Percentiles rank a stretch among this genome's conserved stretches.
phyloP scores from a whole-genome alignment of 148 eudicot genomes.

The Agrostemma githago region DNA sequence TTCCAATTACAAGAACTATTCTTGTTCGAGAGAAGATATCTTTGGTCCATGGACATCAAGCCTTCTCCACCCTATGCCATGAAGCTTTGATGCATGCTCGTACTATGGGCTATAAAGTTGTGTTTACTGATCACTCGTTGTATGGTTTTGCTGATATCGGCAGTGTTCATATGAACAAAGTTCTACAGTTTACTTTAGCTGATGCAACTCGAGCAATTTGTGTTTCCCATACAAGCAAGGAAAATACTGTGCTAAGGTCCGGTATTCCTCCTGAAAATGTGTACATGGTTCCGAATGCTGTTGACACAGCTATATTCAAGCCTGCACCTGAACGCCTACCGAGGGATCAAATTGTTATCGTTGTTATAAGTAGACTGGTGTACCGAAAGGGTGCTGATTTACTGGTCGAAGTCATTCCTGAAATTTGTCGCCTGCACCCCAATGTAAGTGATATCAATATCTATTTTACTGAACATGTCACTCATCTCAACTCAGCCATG shows the following conservation, averaged over 20 bases:
- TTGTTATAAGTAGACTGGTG: constrained; percentile 92
- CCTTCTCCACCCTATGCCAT: constrained; percentile 95
- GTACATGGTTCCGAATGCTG: constrained; percentile 93
- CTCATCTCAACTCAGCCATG: background rate
- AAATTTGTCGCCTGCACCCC: constrained; percentile 80
- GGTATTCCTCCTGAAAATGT: constrained; percentile 89
- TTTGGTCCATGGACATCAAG: constrained; percentile 96
- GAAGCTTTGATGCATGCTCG: constrained; percentile 99
- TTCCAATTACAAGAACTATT: constrained; percentile 79
- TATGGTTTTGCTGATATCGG: constrained; percentile 97
- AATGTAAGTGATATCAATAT: constrained; percentile 52
- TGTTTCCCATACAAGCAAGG: constrained; percentile 99
- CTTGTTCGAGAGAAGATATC: constrained; percentile 82
- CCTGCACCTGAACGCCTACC: constrained; percentile 70
- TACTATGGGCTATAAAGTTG: constrained; percentile 93
- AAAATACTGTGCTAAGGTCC: constrained; percentile 87
- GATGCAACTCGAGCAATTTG: constrained; percentile 90
- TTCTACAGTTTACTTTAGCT: constrained; percentile 85
- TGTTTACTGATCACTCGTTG: constrained; percentile 96
- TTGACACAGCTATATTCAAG: constrained; percentile 95
- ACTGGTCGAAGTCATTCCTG: constrained; percentile 97
- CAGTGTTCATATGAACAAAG: constrained; percentile 97
- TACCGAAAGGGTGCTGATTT: constrained; percentile 97
- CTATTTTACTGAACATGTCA: background rate
- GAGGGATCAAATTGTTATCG: constrained; percentile 64